phyloP scores from a whole-genome alignment of 176 grass and related monocot genomes.

The Musa itinerans region DNA sequence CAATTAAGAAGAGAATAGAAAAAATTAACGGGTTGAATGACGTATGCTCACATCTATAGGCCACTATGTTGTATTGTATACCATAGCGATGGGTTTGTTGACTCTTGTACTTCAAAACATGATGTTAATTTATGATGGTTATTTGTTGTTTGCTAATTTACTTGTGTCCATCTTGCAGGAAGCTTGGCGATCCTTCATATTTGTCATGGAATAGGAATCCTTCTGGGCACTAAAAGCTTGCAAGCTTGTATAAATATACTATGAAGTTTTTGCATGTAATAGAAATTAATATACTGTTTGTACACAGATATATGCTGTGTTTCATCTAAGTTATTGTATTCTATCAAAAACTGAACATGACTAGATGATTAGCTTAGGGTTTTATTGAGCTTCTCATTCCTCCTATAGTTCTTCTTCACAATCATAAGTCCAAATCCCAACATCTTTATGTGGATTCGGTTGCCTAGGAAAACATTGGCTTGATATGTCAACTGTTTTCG shows the following conservation, averaged over 20 bases:
- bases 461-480: no score
- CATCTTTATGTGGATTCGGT: no score
- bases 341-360: no score
- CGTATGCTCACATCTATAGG: neutral
- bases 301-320: neutral
- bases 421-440: no score
- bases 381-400: no score
- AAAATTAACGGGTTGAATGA: neutral
- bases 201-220: conserved; percentile 24
- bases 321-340: neutral
- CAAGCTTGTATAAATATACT: neutral
- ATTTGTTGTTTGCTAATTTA: neutral
- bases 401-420: no score
- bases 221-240: neutral
- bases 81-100: neutral
- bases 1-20: neutral
- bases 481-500: no score
- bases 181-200: conserved; percentile 20
- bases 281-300: neutral
- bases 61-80: neutral
- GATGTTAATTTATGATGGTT: neutral
- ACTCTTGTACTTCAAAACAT: neutral
- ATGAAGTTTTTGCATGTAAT: neutral
- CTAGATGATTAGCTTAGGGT: no score
- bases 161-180: conserved; percentile 9